phyloP scores from a whole-genome alignment of 176 grass and related monocot genomes.

The Aegilops tauschii region DNA sequence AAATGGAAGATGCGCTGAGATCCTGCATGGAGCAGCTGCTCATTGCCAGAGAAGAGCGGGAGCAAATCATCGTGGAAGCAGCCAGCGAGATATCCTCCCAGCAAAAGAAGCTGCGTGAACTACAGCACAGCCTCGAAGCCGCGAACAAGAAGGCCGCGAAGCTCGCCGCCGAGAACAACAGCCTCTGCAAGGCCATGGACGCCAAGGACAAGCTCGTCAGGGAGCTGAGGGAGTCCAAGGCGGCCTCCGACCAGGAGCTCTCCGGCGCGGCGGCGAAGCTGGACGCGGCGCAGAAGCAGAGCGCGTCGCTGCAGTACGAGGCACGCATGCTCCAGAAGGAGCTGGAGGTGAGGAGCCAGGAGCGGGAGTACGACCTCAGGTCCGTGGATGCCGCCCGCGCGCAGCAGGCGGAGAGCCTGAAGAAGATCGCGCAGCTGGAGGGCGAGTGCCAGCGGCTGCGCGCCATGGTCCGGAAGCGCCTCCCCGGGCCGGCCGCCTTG shows the following conservation, averaged over 20 bases:
- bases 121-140: constrained; percentile 50
- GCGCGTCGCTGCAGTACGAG: constrained; percentile 66
- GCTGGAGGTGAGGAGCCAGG: constrained; percentile 69
- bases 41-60: constrained; percentile 57
- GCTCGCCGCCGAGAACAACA: constrained; percentile 51
- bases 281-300: constrained; percentile 59
- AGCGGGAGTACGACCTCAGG: constrained; percentile 63
- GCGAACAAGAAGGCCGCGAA: constrained; percentile 50
- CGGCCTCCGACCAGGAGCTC: constrained; percentile 36
- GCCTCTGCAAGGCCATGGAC: constrained; percentile 39
- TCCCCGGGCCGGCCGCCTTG: constrained; percentile 72
- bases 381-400: constrained; percentile 62
- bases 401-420: constrained; percentile 61
- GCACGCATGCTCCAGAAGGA: constrained; percentile 80
- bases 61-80: constrained; percentile 55
- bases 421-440: constrained; percentile 57
- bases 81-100: constrained; percentile 58
- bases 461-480: constrained; percentile 67
- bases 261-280: constrained; percentile 45
- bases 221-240: constrained; percentile 42
- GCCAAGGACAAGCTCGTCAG: constrained; percentile 59
- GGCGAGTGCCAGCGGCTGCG: constrained; percentile 82
- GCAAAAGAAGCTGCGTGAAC: constrained; percentile 36
- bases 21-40: constrained; percentile 60
- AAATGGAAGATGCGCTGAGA: constrained; percentile 50